Percentiles rank a stretch among this genome's conserved stretches.
Conservation (phyloP, 2,329 filamentous ascomycete species). For the Calonectria henricotiae region DNA sequence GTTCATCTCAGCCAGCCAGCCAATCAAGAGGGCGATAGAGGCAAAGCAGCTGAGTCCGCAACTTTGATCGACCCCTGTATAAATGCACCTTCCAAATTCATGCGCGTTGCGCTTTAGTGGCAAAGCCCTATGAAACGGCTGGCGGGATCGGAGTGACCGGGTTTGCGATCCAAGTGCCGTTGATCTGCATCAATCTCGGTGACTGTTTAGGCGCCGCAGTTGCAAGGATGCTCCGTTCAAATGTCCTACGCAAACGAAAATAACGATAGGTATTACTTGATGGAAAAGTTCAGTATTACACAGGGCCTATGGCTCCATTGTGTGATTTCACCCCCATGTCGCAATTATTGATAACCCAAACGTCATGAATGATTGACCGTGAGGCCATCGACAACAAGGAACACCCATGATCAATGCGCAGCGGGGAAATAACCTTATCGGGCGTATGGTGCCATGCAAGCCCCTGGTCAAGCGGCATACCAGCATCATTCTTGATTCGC, state of each 20-base stretch:
- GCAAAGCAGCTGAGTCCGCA: neutral
- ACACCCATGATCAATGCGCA: neutral
- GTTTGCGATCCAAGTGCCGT: conserved; percentile 18
- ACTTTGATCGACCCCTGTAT: neutral
- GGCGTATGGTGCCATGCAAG: neutral
- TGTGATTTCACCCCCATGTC: neutral
- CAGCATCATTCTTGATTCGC: neutral
- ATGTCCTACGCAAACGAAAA: neutral
- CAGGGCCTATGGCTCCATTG: no score
- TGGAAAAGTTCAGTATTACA: neutral
- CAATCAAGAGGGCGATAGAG: neutral
- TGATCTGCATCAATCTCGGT: conserved; percentile 2
- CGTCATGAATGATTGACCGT: neutral
- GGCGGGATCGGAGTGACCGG: neutral
- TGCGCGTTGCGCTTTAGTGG: neutral
- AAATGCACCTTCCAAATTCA: conserved; percentile 13
- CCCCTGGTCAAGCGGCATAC: conserved; percentile 4
- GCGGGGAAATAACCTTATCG: conserved; percentile 25
- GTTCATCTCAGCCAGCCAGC: neutral
- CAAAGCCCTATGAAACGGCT: neutral
- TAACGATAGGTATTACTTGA: neutral
- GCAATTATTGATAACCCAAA: neutral
- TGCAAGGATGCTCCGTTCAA: neutral
- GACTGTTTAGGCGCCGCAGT: neutral
- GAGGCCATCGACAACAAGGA: conserved; percentile 4